A percentile compares a stretch with the other conserved stretches of the same genome.
These are phyloP conservation scores for Vaccinium myrtillus DNA, from an alignment of 148 eudicot species.

Conservation along the genomic window DNA sequence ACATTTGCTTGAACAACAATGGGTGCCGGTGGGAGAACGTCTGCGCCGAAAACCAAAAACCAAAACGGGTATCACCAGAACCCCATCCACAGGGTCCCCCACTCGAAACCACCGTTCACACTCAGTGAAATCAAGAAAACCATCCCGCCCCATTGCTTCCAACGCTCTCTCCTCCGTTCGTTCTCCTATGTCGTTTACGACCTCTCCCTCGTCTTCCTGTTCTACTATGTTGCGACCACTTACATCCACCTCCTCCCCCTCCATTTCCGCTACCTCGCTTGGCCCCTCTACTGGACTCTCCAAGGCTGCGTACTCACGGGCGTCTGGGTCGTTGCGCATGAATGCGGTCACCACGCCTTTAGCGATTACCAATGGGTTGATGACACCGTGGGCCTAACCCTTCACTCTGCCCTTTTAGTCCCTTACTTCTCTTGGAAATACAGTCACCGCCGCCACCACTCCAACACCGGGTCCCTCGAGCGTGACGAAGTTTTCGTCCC, in stretches of 20 bases:
- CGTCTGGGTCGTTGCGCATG: slow-evolving; percentile 68
- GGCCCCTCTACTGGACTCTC: slow-evolving; percentile 47
- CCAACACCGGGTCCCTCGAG: slow-evolving; percentile 58
- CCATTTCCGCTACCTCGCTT: slow-evolving; percentile 33
- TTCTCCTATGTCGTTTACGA: slow-evolving; percentile 43
- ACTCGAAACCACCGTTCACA: slow-evolving; percentile 57
- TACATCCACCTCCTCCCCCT: slow-evolving; percentile 32
- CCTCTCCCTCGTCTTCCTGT: slow-evolving; percentile 25
- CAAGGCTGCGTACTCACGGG: slow-evolving; percentile 56
- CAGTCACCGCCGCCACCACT: slow-evolving; percentile 70
- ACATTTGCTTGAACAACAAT: slow-evolving; percentile 14
- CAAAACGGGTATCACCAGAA: slow-evolving; percentile 15
- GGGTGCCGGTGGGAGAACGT: slow-evolving; percentile 38
- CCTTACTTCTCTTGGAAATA: slow-evolving; percentile 73
- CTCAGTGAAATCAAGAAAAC: slow-evolving; percentile 50
- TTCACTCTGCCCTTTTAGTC: slow-evolving; percentile 55
- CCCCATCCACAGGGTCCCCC: slow-evolving; percentile 32
- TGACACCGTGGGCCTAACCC: slow-evolving; percentile 55
- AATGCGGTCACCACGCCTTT: slow-evolving; percentile 66
- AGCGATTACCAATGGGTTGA: slow-evolving; percentile 60
- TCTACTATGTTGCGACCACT: slow-evolving; percentile 35
- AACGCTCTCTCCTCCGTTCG: slow-evolving; percentile 45
- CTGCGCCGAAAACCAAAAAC: slow-evolving; percentile 13
- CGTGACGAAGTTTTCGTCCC: slow-evolving; percentile 65
- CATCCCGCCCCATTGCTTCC: slow-evolving; percentile 62